Base-by-base conservation (phyloP, 352 stramenopile genomes). In the Globisporangium radiosum region DNA sequence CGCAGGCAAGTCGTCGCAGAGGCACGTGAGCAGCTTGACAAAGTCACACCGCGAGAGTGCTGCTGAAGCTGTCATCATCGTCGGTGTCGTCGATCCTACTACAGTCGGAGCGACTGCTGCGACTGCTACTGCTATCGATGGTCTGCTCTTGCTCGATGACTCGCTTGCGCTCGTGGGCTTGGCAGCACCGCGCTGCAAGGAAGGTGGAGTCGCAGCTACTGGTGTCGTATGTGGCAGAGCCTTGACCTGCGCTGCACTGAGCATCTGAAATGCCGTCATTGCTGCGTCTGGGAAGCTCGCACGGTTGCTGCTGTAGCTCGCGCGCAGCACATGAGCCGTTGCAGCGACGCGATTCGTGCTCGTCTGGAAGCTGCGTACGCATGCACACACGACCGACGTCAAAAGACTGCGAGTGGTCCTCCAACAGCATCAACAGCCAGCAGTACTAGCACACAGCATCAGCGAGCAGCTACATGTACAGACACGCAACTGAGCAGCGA, bases 1-100 rank as follows among this genome's bases (percentile, higher is more conserved):
- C 15, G 43, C 55, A 10, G 59, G 59, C 42, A 64, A 64, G 39
- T 64, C 59, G 15, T 59, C 37, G 17, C 52, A 60, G 13, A 64
- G 37, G 11, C 17, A 49, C 33, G 55, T 52, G 38, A 64, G 53
- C 37, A 64, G 54, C 10, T 50, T 47, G 6, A 38, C 8, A 6
- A 60, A 59, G 7, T 64, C 59, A 5, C 44, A 6, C 7, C 52
- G 59, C 3, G 10, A 40, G 8, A 13, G 17, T 17, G 7, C 39
- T 39, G 42, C 38, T 54, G 40, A 2, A 19, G 7, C n/a, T 25
- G 25, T 25, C 25, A 25, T 25, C 25, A 25, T 25, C 25, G 25
- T 25, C 25, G 25, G 25, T 25, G 25, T 25, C 25, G 25, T 25
- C 25, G 25, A 25, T 25, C 25, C 25, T 25, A 25, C 25, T 25